Percentiles rank a stretch among this genome's conserved stretches.
These are phyloP conservation scores for Microbotryum silenes-acaulis DNA, from an alignment of 1,284 basidiomycete species.

Conservation along the genomic window DNA sequence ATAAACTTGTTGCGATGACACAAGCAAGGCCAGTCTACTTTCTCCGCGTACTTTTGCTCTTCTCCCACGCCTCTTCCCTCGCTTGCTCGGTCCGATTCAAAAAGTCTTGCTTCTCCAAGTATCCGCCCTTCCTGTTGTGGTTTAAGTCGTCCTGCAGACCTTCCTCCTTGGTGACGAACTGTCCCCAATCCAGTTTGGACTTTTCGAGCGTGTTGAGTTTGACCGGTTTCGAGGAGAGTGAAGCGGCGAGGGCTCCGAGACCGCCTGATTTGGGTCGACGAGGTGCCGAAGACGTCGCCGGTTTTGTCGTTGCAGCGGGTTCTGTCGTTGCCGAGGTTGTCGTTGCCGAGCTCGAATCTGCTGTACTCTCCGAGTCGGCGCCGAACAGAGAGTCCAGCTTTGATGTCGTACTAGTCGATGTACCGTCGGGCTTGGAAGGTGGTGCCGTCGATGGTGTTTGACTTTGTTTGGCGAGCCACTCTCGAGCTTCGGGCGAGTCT, in stretches of 20 bases:
- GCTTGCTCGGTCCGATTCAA: slow-evolving; percentile 62
- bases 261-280: slow-evolving; percentile 43
- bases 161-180: slow-evolving; percentile 42
- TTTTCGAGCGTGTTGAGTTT: slow-evolving; percentile 73
- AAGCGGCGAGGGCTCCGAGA: slow-evolving; percentile 55
- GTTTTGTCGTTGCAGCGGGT: neutral
- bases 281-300: neutral
- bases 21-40: neutral
- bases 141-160: slow-evolving; percentile 59
- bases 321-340: neutral
- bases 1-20: no score
- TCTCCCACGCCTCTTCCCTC: slow-evolving; percentile 50
- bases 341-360: neutral
- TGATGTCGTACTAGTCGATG: slow-evolving; percentile 48
- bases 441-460: slow-evolving; percentile 11
- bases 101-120: slow-evolving; percentile 72
- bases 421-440: neutral
- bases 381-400: slow-evolving; percentile 58
- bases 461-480: slow-evolving; percentile 56
- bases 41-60: slow-evolving; percentile 6
- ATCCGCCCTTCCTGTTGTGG: slow-evolving; percentile 62
- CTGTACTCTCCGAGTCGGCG: slow-evolving; percentile 61
- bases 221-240: slow-evolving; percentile 54
- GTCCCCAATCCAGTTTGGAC: slow-evolving; percentile 68
- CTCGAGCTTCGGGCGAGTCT: slow-evolving; percentile 61